Conservation (phyloP, 768 basidiomycete genomes). For the Termitomyces sp. region DNA sequence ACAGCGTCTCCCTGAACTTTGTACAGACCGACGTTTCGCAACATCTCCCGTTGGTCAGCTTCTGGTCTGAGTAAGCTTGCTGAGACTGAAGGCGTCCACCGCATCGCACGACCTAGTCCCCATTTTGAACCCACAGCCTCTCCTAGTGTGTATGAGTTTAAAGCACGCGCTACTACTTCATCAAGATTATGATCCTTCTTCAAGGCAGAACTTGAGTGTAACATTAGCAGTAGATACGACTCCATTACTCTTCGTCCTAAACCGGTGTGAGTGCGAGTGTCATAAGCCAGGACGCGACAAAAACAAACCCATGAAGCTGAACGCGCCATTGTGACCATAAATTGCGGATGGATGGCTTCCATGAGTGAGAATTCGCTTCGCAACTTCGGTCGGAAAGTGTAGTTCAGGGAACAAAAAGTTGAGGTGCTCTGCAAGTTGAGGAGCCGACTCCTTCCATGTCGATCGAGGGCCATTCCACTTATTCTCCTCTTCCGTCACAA, state of each 20-base stretch:
- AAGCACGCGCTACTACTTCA: slow-evolving; percentile 45
- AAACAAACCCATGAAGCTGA: slow-evolving; percentile 66
- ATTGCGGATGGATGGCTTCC: slow-evolving; percentile 64
- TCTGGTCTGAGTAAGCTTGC: slow-evolving; percentile 26
- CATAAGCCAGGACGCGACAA: slow-evolving; percentile 44
- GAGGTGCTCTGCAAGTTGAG: slow-evolving; percentile 44
- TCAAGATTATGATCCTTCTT: slow-evolving; percentile 51
- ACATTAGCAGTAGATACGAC: slow-evolving; percentile 68
- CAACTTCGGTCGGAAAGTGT: slow-evolving; percentile 65
- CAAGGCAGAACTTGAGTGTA: slow-evolving; percentile 49
- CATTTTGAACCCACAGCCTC: slow-evolving; percentile 65
- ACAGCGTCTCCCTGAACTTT: slow-evolving; percentile 10
- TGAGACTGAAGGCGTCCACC: slow-evolving; percentile 63
- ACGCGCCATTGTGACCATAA: slow-evolving; percentile 66
- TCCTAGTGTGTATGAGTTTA: slow-evolving; percentile 70
- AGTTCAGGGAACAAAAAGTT: slow-evolving; percentile 52
- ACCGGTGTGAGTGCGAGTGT: slow-evolving; percentile 27
- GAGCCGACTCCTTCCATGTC: slow-evolving; percentile 12
- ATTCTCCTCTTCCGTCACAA: slow-evolving; percentile 5
- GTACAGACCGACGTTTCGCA: slow-evolving; percentile 51
- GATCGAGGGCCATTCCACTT: slow-evolving; percentile 9
- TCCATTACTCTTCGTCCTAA: slow-evolving; percentile 75
- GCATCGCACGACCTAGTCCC: slow-evolving; percentile 67
- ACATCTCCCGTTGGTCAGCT: slow-evolving; percentile 28
- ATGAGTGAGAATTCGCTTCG: slow-evolving; percentile 73